These are phyloP conservation scores for Jackrogersella multiformis DNA, from an alignment of 495 filamentous ascomycete species.

Conservation along the genomic window DNA sequence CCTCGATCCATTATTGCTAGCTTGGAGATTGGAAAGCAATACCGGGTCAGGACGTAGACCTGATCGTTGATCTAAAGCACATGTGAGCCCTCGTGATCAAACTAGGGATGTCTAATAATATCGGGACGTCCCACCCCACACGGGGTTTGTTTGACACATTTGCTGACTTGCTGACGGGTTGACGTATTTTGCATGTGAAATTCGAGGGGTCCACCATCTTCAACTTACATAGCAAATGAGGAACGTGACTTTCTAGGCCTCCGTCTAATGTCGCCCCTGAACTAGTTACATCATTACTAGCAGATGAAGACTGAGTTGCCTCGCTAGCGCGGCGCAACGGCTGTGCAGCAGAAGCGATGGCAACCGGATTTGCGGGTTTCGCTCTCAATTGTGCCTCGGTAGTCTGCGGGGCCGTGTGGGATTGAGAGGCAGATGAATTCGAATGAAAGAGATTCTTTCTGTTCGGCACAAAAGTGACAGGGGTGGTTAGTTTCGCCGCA, in stretches of 20 bases:
- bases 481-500: slow-evolving; percentile 40
- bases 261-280: slow-evolving; percentile 41
- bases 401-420: slow-evolving; percentile 38
- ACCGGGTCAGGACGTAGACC: slow-evolving; percentile 41
- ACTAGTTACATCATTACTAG: slow-evolving; percentile 42
- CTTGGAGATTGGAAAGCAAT: slow-evolving; percentile 41
- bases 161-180: slow-evolving; percentile 26
- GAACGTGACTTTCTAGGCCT: slow-evolving; percentile 58
- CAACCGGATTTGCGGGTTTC: slow-evolving; percentile 46
- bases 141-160: slow-evolving; percentile 19
- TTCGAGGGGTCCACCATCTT: slow-evolving; percentile 25
- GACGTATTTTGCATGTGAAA: slow-evolving; percentile 42
- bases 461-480: slow-evolving; percentile 36
- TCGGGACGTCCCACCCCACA: no score
- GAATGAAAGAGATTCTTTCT: slow-evolving; percentile 54
- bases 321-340: slow-evolving; percentile 42
- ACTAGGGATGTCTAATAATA: slow-evolving; percentile 8
- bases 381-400: slow-evolving; percentile 53
- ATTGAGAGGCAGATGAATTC: slow-evolving; percentile 37
- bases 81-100: slow-evolving; percentile 42
- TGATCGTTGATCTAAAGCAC: slow-evolving; percentile 50
- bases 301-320: slow-evolving; percentile 44
- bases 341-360: slow-evolving; percentile 41
- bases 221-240: slow-evolving; percentile 69
- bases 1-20: slow-evolving; percentile 44